phyloP scores from a whole-genome alignment of 2,329 filamentous ascomycete genomes.

The Falciphora oryzae region DNA sequence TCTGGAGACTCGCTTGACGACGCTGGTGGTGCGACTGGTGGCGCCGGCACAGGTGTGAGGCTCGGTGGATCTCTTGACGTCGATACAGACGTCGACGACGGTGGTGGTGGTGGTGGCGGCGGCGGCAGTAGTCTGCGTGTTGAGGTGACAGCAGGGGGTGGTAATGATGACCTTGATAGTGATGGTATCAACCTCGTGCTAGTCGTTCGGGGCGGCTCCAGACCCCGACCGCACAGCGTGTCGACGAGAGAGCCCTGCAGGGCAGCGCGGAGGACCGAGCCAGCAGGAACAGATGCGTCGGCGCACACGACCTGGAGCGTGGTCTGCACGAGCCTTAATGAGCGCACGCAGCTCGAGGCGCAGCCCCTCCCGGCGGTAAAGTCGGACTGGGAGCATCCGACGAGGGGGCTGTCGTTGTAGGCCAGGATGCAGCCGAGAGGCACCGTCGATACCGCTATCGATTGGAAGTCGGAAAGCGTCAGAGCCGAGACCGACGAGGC shows the following conservation, averaged over 20 bases:
- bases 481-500: constrained; percentile 22
- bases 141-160: neutral
- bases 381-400: constrained; percentile 30
- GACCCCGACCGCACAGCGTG: constrained; percentile 26
- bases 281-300: constrained; percentile 52
- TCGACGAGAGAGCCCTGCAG: constrained; percentile 30
- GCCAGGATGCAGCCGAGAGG: constrained; percentile 33
- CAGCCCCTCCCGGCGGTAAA: constrained; percentile 30
- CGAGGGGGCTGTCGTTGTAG: constrained; percentile 34
- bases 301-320: constrained; percentile 66
- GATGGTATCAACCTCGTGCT: constrained; percentile 6
- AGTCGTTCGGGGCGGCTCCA: neutral
- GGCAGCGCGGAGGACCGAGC: constrained; percentile 32
- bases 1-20: constrained; percentile 8
- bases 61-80: neutral
- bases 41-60: neutral
- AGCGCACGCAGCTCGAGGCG: constrained; percentile 30
- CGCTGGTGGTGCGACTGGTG: neutral
- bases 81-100: neutral
- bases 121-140: neutral
- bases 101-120: too few relatives aligned
- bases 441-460: constrained; percentile 30
- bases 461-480: constrained; percentile 35
- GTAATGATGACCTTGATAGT: neutral
- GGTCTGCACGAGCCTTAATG: constrained; percentile 74